Percentiles rank a stretch among this genome's conserved stretches.
phyloP scores from a whole-genome alignment of 176 grass and related monocot species.

The Avena atlantica region DNA sequence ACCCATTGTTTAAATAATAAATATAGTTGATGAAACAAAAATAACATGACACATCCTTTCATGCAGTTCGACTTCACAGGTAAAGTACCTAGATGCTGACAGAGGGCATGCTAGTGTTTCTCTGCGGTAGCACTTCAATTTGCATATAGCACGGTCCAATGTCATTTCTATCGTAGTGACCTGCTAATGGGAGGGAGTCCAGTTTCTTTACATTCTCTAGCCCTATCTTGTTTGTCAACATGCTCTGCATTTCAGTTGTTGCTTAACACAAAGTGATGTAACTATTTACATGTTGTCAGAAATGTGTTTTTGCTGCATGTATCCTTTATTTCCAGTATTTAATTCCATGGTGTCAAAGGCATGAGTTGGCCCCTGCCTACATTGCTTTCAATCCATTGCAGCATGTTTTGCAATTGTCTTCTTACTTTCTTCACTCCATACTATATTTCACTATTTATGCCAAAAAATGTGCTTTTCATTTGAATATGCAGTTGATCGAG shows the following conservation, averaged over 20 bases:
- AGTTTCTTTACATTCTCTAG: slow-evolving; percentile 8
- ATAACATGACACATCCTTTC: neutral
- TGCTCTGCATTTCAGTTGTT: neutral
- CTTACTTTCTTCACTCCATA: neutral
- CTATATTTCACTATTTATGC: neutral
- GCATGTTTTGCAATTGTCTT: slow-evolving; percentile 1
- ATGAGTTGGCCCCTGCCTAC: neutral
- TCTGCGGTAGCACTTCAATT: neutral
- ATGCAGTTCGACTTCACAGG: neutral
- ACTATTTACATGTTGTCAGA: neutral
- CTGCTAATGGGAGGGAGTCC: neutral
- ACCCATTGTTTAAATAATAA: neutral
- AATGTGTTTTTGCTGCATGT: neutral
- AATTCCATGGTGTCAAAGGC: neutral
- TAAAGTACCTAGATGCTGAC: neutral
- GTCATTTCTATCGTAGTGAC: neutral
- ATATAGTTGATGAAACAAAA: neutral
- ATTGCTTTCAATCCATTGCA: neutral
- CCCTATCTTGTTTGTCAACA: neutral
- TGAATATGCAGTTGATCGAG: slow-evolving; percentile 73
- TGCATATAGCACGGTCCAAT: neutral
- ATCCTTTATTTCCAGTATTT: neutral
- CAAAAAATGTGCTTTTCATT: slow-evolving; percentile 19
- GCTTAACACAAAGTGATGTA: neutral
- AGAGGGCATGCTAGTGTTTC: neutral